These are phyloP conservation scores for Penicillium sp. DNA, from an alignment of 2,329 filamentous ascomycete species.

Conservation along the genomic window DNA sequence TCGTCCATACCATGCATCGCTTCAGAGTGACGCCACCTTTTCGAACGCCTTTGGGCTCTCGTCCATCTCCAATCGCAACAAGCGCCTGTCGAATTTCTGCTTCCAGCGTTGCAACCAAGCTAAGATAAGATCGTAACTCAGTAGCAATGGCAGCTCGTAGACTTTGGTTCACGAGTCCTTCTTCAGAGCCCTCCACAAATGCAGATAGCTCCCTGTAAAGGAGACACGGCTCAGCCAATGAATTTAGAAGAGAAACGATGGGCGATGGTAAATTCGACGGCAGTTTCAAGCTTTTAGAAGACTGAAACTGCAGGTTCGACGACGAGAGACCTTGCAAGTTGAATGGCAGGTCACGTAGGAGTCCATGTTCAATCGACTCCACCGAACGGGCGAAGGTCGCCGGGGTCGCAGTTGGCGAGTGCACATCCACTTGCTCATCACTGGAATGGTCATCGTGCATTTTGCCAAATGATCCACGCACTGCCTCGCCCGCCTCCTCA, in stretches of 20 bases:
- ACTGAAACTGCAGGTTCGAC: slow-evolving; percentile 73
- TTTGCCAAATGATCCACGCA: slow-evolving; percentile 19
- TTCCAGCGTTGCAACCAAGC: slow-evolving; percentile 86
- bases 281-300: slow-evolving; percentile 67
- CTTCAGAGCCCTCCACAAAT: slow-evolving; percentile 78
- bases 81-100: slow-evolving; percentile 84
- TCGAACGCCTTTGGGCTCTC: slow-evolving; percentile 68
- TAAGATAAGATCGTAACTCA: slow-evolving; percentile 85
- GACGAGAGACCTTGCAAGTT: slow-evolving; percentile 91
- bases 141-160: slow-evolving; percentile 79
- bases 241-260: slow-evolving; percentile 81
- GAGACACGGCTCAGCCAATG: slow-evolving; percentile 88
- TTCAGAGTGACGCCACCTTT: slow-evolving; percentile 92
- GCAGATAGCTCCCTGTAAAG: slow-evolving; percentile 76
- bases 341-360: slow-evolving; percentile 81
- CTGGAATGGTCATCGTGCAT: slow-evolving; percentile 19
- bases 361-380: slow-evolving; percentile 62
- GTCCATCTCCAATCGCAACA: slow-evolving; percentile 58
- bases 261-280: slow-evolving; percentile 79
- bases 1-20: slow-evolving; percentile 93
- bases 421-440: slow-evolving; percentile 18
- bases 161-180: slow-evolving; percentile 87
- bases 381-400: slow-evolving; percentile 45
- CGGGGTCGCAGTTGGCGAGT: slow-evolving; percentile 20
- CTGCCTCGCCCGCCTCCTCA: slow-evolving; percentile 18